These are phyloP conservation scores for Leccinum huronense DNA, from an alignment of 1,284 basidiomycete species.

Conservation along the genomic window DNA sequence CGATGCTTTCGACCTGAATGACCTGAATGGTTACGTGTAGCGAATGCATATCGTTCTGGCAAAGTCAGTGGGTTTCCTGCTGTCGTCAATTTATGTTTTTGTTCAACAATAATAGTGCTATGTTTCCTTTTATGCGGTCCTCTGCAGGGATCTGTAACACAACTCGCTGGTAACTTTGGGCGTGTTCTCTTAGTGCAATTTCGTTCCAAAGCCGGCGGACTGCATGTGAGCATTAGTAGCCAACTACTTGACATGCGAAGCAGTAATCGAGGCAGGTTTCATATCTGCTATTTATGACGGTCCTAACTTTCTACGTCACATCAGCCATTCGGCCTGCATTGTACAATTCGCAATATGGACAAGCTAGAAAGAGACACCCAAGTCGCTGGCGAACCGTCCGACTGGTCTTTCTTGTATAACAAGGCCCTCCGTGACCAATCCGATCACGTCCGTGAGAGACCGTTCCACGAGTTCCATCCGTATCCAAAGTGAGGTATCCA, in stretches of 20 bases:
- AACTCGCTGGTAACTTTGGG: background rate
- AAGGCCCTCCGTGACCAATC: too few relatives aligned
- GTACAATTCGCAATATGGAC: too few relatives aligned
- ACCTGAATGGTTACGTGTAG: background rate
- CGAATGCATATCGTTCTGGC: background rate
- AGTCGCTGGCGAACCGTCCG: too few relatives aligned
- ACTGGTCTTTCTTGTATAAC: too few relatives aligned
- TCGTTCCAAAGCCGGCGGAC: background rate
- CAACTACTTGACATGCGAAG: slow-evolving; percentile 32
- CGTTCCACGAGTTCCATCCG: too few relatives aligned
- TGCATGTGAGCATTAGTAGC: background rate
- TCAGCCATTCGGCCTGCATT: slow-evolving; percentile 26
- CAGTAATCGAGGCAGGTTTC: slow-evolving; percentile 31
- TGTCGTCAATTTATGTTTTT: background rate
- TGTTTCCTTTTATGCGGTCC: background rate
- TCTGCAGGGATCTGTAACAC: background rate
- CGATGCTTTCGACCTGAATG: background rate
- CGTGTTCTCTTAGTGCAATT: background rate
- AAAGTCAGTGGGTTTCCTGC: background rate
- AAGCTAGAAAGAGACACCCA: too few relatives aligned
- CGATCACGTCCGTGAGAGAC: too few relatives aligned
- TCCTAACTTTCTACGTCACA: slow-evolving; percentile 33
- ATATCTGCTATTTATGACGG: slow-evolving; percentile 32
- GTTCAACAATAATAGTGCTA: background rate
- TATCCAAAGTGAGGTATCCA: too few relatives aligned